Evolutionary conservation across 2,329 filamentous ascomycete genomes (phyloP).

Genomic region (Xylariaceae sp.): DNA sequence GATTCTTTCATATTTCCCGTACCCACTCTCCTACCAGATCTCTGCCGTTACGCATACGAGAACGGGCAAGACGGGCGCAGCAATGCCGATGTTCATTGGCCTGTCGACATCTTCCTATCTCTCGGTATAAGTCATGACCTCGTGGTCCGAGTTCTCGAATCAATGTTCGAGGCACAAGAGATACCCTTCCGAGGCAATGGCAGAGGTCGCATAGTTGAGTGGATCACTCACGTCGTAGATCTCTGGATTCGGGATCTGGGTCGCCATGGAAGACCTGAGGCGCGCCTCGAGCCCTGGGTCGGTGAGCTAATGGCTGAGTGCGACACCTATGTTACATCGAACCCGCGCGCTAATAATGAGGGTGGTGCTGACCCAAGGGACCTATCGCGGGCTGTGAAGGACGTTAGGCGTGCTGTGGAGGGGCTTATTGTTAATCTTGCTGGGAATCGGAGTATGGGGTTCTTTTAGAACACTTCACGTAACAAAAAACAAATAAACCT

Average conservation of each 20-base stretch:
- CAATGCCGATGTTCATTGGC: slow-evolving; percentile 55
- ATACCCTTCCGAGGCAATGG: slow-evolving; percentile 52
- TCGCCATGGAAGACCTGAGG: slow-evolving; percentile 27
- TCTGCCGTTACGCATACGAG: slow-evolving; percentile 60
- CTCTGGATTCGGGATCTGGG: slow-evolving; percentile 42
- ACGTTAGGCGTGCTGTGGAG: slow-evolving; percentile 42
- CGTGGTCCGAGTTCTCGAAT: slow-evolving; percentile 53
- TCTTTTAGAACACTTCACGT: slow-evolving; percentile 38
- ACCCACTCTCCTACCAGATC: slow-evolving; percentile 54
- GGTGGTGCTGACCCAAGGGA: slow-evolving; percentile 45
- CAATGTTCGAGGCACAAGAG: slow-evolving; percentile 55
- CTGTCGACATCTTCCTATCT: slow-evolving; percentile 51
- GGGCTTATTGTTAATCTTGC: slow-evolving; percentile 36
- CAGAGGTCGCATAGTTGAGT: slow-evolving; percentile 50
- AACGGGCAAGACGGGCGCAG: slow-evolving; percentile 56
- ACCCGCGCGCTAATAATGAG: slow-evolving; percentile 35
- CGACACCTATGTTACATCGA: slow-evolving; percentile 40
- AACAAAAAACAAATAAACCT: too few relatives aligned
- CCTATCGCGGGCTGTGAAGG: slow-evolving; percentile 40
- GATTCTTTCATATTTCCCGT: slow-evolving; percentile 66
- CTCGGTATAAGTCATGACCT: slow-evolving; percentile 55
- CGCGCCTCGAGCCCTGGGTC: slow-evolving; percentile 29
- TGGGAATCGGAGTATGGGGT: slow-evolving; percentile 40
- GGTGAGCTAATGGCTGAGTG: slow-evolving; percentile 44
- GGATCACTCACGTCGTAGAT: slow-evolving; percentile 47